A percentile compares a stretch with the other conserved stretches of the same genome.
Conservation (phyloP, 129 eudicot genomes). For the Heracleum sosnowskyi region DNA sequence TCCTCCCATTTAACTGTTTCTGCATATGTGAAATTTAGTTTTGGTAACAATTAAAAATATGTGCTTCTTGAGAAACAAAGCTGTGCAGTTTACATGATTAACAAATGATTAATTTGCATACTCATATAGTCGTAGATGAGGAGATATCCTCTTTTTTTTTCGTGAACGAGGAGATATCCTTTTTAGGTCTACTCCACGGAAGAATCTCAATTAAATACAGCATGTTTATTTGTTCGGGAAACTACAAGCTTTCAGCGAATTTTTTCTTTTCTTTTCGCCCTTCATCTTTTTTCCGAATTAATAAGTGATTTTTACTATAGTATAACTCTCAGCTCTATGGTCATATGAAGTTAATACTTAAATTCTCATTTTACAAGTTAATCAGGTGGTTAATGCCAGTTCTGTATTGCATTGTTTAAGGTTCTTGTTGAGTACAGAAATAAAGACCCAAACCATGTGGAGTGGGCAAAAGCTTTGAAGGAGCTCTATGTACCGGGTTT, state of each 20-base stretch:
- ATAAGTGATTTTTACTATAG: neutral
- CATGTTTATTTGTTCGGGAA: neutral
- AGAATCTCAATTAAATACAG: neutral
- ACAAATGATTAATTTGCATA: neutral
- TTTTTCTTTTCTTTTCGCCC: neutral
- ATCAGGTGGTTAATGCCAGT: constrained; percentile 14
- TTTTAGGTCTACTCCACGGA: neutral
- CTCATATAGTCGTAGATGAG: neutral
- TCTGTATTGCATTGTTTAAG: constrained; percentile 29
- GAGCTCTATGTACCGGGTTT: constrained; percentile 90
- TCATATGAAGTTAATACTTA: neutral
- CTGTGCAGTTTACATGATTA: neutral
- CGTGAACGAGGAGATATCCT: too few relatives aligned
- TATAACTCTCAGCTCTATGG: neutral
- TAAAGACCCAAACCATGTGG: constrained; percentile 80
- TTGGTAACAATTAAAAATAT: neutral
- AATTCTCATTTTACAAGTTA: neutral
- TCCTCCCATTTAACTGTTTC: neutral
- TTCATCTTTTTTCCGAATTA: neutral
- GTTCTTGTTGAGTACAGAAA: constrained; percentile 79
- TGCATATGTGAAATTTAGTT: neutral
- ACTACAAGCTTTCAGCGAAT: neutral
- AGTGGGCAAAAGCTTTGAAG: constrained; percentile 94
- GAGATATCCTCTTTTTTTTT: too few relatives aligned
- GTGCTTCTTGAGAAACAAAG: neutral